Base-by-base conservation (phyloP, 176 grass and related monocot genomes). In the Pontederia crassipes region DNA sequence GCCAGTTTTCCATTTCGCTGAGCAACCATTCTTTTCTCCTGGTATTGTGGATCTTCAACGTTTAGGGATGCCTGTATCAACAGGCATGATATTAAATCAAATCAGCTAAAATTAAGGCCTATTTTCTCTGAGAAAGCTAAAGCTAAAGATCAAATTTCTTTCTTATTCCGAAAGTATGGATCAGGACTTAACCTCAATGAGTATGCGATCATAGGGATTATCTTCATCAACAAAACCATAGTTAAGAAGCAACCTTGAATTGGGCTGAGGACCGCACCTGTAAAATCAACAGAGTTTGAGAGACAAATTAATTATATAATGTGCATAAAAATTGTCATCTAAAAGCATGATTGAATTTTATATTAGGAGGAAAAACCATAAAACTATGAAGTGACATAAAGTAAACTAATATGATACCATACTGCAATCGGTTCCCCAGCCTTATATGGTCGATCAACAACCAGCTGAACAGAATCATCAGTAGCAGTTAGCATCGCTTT, bases 151-250 rank as follows among this genome's bases (percentile, higher is more conserved):
- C 12, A 62, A 69, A 48, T 10, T 40, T 40, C 32, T 40, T 7
- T 40, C 6, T 40, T 40, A 40, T 40, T 40, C 32, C 2, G 6
- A 40, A 40, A 40, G 32, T 40, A 40, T 27, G 9, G 46, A 57
- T 17, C 16, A 28, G 50, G 55, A 57, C 11, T 68, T 46, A 50
- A 98, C 93, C 93, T 98, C 93, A 54, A 98, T 78, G 17, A 75
- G 52, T 72, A 98, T 84, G 51, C 87, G 93, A 49, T 98, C 93
- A 76, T 79, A 98, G 45, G 84, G 88, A 83, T 98, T 98, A 68
- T 98, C 79, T 86, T 98, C 87, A 35, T 98, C 93, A 68, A 98
- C 84, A 86, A 98, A 92, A 65, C 93, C 93, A 67, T 98, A 98
- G 62, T 98, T 98, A 45, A 98, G 75, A 79, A 98, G 87, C 67